Conservation (phyloP, 1,284 basidiomycete genomes). For the Peniophora sp. region DNA sequence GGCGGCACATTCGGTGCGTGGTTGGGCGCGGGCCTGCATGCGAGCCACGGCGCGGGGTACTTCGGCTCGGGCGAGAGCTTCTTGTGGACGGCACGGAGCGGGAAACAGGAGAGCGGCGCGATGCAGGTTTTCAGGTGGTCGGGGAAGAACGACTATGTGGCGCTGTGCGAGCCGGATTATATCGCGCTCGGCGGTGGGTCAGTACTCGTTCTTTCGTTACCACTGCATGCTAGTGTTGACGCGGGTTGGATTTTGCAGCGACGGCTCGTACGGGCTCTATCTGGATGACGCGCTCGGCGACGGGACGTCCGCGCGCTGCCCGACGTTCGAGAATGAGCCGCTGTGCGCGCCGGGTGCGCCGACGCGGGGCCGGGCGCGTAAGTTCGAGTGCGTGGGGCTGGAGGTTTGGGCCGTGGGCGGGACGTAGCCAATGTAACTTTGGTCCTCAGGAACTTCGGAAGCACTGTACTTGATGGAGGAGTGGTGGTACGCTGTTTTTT, state of each 20-base stretch:
- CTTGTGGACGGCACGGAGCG: conserved; percentile 61
- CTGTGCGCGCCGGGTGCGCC: conserved; percentile 54
- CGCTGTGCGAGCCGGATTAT: conserved; percentile 73
- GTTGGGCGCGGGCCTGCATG: conserved; percentile 65
- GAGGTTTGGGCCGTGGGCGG: conserved; percentile 76
- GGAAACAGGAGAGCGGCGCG: conserved; percentile 28
- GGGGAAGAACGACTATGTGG: conserved; percentile 86
- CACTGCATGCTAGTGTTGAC: background rate
- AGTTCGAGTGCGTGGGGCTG: conserved; percentile 78
- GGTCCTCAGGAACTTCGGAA: no score
- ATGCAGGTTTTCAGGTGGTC: conserved; percentile 80
- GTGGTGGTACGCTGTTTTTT: no score
- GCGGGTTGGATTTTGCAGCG: conserved; percentile 33
- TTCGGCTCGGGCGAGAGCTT: conserved; percentile 71
- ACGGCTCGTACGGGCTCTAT: conserved; percentile 84
- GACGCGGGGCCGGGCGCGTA: conserved; percentile 35
- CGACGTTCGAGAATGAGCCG: conserved; percentile 84
- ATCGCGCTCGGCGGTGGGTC: conserved; percentile 90
- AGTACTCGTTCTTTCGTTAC: conserved; percentile 22
- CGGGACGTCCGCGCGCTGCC: conserved; percentile 79
- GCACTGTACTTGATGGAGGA: no score
- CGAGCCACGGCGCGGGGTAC: conserved; percentile 52
- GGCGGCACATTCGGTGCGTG: conserved; percentile 74
- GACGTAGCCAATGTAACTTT: background rate
- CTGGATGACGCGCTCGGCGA: conserved; percentile 79